Evolutionary conservation across 805 yeast genomes (phyloP).

Genomic region (Teunomyces funiuensis): DNA sequence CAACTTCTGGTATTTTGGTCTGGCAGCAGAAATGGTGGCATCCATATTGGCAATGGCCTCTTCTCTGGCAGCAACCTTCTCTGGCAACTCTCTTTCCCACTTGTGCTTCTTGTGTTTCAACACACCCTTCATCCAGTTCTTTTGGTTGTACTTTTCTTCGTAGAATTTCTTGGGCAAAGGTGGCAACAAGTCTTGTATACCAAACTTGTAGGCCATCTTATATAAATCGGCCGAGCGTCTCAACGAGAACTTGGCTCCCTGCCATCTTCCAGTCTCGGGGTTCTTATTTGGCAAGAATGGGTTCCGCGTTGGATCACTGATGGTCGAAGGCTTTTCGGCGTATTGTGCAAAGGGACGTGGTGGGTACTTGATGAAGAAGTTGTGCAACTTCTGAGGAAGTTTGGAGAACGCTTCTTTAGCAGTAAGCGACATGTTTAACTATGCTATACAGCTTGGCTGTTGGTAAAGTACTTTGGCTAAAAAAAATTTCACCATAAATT

Average conservation of each 20-base stretch:
- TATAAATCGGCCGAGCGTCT: conserved; percentile 81
- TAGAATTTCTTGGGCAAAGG: conserved; percentile 67
- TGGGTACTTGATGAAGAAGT: conserved; percentile 79
- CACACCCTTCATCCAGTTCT: conserved; percentile 75
- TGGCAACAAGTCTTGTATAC: conserved; percentile 79
- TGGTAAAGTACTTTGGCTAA: not conserved
- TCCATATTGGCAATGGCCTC: conserved; percentile 70
- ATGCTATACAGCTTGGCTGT: not conserved
- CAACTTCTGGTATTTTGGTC: conserved; percentile 47
- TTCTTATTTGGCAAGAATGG: conserved; percentile 87
- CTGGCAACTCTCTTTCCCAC: conserved; percentile 68
- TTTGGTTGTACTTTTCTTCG: conserved; percentile 70
- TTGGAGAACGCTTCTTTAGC: conserved; percentile 50
- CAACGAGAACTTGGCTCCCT: conserved; percentile 73
- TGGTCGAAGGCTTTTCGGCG: conserved; percentile 60
- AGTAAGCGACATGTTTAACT: conserved; percentile 26
- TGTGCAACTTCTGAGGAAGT: conserved; percentile 69
- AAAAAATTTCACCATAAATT: not conserved
- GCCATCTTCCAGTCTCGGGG: conserved; percentile 75
- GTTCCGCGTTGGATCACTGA: conserved; percentile 69
- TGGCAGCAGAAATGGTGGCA: conserved; percentile 60
- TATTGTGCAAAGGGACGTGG: conserved; percentile 77
- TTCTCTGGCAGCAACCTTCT: conserved; percentile 57
- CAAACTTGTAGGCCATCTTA: conserved; percentile 78
- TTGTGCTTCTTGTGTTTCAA: conserved; percentile 75